Evolutionary conservation across 306 rosid species (phyloP), one percentile per base, ranked within the genome.

Genomic region (Trifolium subterraneum): DNA sequence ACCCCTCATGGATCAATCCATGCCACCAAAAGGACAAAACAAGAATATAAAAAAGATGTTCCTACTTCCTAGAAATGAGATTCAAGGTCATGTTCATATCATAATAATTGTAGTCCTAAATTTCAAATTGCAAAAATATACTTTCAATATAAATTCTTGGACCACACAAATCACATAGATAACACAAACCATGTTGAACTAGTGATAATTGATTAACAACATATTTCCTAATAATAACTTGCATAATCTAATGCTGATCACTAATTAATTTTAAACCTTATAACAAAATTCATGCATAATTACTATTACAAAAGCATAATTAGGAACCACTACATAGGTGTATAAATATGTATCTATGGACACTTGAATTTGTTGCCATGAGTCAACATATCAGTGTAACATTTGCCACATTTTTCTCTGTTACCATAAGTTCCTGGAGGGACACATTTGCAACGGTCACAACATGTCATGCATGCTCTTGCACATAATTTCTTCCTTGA

Each of bases 371-470:
- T 76, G 81, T 83, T 78, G 76, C 94, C 89, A 3, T 80, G 98
- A 71, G 97, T 93, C 42, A 78, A 22, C 97, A 91, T 89, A 1
- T 81, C 88, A 63, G 97, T 88, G 88, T 91, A 93, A 77, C 98
- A 93, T 45, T 86, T 91, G 78, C 98, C 98, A 66, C 98, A 93
- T 14, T 73, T 84, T 79, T 89, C 94, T 12, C 85, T 63, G 87
- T 91, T 93, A 4, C 98, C 98, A 5, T 25, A 93, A 14, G 98
- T 89, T 55, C 98, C 98, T 8, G 98, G 98, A 0, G 98, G 98
- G 1, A 93, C 97, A 67, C 98, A 93, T 73, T 66, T 87, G 97
- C 98, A 93, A 5, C 98, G 86, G 23, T 78, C 83, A 72, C 98
- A 93, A 55, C 98, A 93, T 4, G 98, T 89, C 59, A 67, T 23